Evolutionary conservation across 2,329 filamentous ascomycete genomes (phyloP).

Genomic region (Colletotrichum camelliae): DNA sequence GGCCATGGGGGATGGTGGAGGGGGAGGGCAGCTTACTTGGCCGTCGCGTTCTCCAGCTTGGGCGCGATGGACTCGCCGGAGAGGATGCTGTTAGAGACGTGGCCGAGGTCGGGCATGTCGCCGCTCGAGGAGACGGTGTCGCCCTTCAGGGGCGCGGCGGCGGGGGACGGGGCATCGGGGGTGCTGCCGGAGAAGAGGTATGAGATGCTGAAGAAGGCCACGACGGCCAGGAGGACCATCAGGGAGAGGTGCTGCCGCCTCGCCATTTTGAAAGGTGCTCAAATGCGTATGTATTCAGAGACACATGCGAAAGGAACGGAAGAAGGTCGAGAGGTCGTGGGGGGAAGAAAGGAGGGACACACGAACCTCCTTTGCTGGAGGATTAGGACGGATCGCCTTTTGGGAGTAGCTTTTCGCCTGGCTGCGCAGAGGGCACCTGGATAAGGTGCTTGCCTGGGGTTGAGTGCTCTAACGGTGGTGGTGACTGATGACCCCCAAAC

Average conservation of each 20-base stretch:
- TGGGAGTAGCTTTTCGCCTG: not conserved
- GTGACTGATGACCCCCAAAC: not conserved
- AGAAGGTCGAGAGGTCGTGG: not conserved
- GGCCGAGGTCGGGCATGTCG: conserved; percentile 41
- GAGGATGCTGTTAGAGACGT: conserved; percentile 56
- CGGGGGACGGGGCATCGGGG: conserved; percentile 4
- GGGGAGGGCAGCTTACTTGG: conserved; percentile 60
- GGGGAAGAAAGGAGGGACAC: not conserved
- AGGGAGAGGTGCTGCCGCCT: conserved; percentile 59
- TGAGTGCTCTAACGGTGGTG: not conserved
- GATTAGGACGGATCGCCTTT: not conserved
- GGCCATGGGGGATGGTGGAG: not conserved
- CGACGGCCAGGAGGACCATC: conserved; percentile 58
- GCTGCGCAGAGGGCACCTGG: not conserved
- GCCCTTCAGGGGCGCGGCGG: conserved; percentile 22
- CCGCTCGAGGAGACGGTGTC: conserved; percentile 16
- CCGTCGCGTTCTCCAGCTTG: conserved; percentile 82
- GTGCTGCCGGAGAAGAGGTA: conserved; percentile 60
- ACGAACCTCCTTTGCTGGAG: not conserved
- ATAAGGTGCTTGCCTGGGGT: not conserved
- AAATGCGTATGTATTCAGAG: not conserved
- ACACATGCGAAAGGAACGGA: not conserved
- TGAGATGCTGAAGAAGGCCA: conserved; percentile 62
- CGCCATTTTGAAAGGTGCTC: conserved; percentile 47
- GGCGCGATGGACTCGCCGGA: conserved; percentile 77